Conservation (phyloP, 1,284 basidiomycete genomes). For the Cryptococcus sp. region DNA sequence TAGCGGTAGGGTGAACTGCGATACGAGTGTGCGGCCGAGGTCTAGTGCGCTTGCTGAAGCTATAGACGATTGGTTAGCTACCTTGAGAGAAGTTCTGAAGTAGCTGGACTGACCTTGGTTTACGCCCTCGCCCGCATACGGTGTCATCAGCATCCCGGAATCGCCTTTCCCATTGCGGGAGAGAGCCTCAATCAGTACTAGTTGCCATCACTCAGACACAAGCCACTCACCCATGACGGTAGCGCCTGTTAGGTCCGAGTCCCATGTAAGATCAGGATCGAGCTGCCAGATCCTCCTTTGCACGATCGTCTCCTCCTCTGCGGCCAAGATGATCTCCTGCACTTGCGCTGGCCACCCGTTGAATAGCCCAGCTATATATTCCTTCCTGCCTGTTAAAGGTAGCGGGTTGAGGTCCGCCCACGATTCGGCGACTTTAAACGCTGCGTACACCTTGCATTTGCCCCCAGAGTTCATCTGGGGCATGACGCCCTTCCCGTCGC, state of each 20-base stretch:
- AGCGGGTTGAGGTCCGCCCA: conserved; percentile 29
- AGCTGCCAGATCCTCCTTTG: conserved; percentile 37
- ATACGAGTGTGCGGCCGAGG: conserved; percentile 41
- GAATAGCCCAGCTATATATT: conserved; percentile 29
- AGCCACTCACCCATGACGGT: conserved; percentile 30
- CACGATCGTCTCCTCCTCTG: conserved; percentile 29
- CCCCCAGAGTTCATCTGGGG: conserved; percentile 51
- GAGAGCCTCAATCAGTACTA: conserved; percentile 1
- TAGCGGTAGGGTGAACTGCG: conserved; percentile 17
- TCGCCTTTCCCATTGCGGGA: conserved; percentile 50
- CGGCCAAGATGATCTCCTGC: conserved; percentile 33
- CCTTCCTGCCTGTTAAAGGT: conserved; percentile 12
- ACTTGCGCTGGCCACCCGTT: conserved; percentile 34
- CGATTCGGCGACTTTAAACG: conserved; percentile 33
- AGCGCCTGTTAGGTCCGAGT: conserved; percentile 23
- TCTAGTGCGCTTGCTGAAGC: conserved; percentile 36
- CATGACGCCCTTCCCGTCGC: conserved; percentile 39
- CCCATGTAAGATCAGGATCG: conserved; percentile 33
- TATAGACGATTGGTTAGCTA: conserved; percentile 8
- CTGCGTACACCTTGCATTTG: conserved; percentile 47
- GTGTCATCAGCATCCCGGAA: conserved; percentile 60
- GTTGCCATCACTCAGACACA: conserved; percentile 1
- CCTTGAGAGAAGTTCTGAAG: neutral
- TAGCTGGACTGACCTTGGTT: conserved; percentile 44
- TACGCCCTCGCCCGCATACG: conserved; percentile 57